phyloP scores from a whole-genome alignment of 768 basidiomycete species.

The Amanita pseudoporphyria region DNA sequence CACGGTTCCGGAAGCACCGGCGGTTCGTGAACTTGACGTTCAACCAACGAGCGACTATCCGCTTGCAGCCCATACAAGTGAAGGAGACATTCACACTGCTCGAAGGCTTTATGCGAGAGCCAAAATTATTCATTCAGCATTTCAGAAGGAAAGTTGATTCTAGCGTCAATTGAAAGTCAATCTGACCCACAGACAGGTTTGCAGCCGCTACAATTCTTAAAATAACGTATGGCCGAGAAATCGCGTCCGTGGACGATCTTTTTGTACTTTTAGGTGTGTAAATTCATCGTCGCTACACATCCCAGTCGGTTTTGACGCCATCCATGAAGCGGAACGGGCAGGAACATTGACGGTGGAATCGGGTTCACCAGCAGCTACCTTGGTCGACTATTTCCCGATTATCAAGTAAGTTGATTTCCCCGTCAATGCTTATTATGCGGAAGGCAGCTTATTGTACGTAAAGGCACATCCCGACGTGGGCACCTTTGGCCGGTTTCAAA shows the following conservation, averaged over 20 bases:
- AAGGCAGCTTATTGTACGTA: neutral
- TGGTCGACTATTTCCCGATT: conserved; percentile 41
- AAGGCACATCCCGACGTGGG: conserved; percentile 42
- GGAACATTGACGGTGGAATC: conserved; percentile 35
- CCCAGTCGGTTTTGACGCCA: conserved; percentile 5
- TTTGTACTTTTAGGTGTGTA: conserved; percentile 33
- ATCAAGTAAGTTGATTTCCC: conserved; percentile 24
- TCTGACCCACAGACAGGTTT: conserved; percentile 21
- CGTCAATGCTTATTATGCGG: conserved; percentile 7
- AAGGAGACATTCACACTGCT: conserved; percentile 33
- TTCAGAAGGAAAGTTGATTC: conserved; percentile 26
- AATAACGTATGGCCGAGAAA: conserved; percentile 38
- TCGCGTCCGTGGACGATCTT: conserved; percentile 32
- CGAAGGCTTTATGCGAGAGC: conserved; percentile 27
- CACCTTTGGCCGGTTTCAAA: conserved; percentile 38
- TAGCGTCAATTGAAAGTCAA: neutral
- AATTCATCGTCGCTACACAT: neutral
- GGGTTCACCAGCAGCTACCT: conserved; percentile 34
- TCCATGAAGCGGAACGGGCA: conserved; percentile 31
- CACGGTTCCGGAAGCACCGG: conserved; percentile 42
- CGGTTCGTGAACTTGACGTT: conserved; percentile 41
- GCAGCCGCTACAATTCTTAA: conserved; percentile 38
- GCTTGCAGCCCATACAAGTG: conserved; percentile 32
- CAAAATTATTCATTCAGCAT: conserved; percentile 31
- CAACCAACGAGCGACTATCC: conserved; percentile 30